Evolutionary conservation across 1,284 basidiomycete genomes (phyloP), one percentile per base, ranked within the genome.

Genomic region (Microbotryum violaceum): DNA sequence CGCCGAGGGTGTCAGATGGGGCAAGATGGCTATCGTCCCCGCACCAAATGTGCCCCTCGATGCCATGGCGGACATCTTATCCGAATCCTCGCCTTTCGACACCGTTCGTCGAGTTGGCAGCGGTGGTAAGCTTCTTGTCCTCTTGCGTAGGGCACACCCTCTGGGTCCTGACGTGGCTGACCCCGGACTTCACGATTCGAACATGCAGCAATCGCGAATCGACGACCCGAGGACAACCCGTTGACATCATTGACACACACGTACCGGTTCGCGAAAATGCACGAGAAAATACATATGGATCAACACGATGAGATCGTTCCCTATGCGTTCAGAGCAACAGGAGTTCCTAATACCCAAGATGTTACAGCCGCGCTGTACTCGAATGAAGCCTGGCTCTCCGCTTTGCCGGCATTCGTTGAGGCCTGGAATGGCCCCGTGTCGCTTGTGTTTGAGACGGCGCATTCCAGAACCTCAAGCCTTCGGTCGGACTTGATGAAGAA

Each of bases 401-500:
- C 54, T 21, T 58, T 74, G 14, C 62, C 71, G 18, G 45, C 60
- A 9, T 73, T 73, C 58, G 55, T 70, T n/a, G 48, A 63, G 5
- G 55, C 63, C n/a, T 74, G 73, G 73, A 57, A 57, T n/a, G 73
- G 72, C 1, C 73, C 71, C 3, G 62, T 73, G 25, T 73, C 72
- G 16, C 58, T 73, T 42, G 65, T 74, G 21, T 69, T 69, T 54
- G 72, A 74, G 51, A 52, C 63, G 21, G 29, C 67, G 1, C 63
- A 70, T 53, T 65, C 63, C 6, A 62, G 68, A n/a, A 60, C 57
- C 47, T 60, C 62, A 23, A 21, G 44, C 1, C 54, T 57, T 8
- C 58, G 68, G 18, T 10, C 54, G 20, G 54, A 55, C 1, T 56
- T 68, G n/a, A 42, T 72, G 31, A n/a, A 47, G 31, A 21, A 46